Percentiles rank a stretch among this genome's conserved stretches.
phyloP scores from a whole-genome alignment of 2,329 filamentous ascomycete species.

The Trichoderma sp. region DNA sequence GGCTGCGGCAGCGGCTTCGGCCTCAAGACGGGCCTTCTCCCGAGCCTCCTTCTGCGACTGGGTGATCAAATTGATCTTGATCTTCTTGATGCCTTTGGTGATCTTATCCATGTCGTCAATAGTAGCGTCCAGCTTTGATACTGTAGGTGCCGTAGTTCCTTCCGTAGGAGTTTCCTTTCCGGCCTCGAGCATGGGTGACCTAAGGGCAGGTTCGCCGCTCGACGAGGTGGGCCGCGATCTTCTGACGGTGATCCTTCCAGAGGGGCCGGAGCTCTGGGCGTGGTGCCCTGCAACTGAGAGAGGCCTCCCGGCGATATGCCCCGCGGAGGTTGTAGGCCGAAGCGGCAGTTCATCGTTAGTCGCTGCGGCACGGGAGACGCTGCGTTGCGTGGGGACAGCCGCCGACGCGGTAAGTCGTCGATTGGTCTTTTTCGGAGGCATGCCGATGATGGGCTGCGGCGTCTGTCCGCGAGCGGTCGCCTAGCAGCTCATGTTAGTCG shows the following conservation, averaged over 20 bases:
- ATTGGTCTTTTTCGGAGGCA: slow-evolving; percentile 41
- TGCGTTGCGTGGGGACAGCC: slow-evolving; percentile 33
- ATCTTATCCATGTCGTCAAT: slow-evolving; percentile 56
- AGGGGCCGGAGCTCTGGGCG: slow-evolving; percentile 40
- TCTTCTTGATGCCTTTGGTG: slow-evolving; percentile 62
- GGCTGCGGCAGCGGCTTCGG: slow-evolving; percentile 26
- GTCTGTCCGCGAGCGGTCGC: slow-evolving; percentile 41
- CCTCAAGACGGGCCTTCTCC: slow-evolving; percentile 40
- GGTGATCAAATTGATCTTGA: slow-evolving; percentile 64
- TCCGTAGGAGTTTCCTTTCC: slow-evolving; percentile 43
- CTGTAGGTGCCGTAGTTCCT: slow-evolving; percentile 20
- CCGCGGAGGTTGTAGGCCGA: slow-evolving; percentile 26
- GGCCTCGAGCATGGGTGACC: slow-evolving; percentile 39
- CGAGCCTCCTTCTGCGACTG: slow-evolving; percentile 60
- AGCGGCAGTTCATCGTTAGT: slow-evolving; percentile 31
- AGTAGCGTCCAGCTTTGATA: slow-evolving; percentile 23
- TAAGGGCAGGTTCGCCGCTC: slow-evolving; percentile 47
- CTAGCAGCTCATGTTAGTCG: slow-evolving; percentile 31
- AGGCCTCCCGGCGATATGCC: slow-evolving; percentile 13
- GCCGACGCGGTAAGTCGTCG: slow-evolving; percentile 56
- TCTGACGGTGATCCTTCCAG: slow-evolving; percentile 53
- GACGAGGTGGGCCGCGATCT: slow-evolving; percentile 59
- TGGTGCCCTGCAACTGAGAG: slow-evolving; percentile 44
- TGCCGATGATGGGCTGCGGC: slow-evolving; percentile 35
- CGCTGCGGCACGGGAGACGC: slow-evolving; percentile 14